Evolutionary conservation across 352 stramenopile genomes (phyloP).

Genomic region (Pythium coloratum): DNA sequence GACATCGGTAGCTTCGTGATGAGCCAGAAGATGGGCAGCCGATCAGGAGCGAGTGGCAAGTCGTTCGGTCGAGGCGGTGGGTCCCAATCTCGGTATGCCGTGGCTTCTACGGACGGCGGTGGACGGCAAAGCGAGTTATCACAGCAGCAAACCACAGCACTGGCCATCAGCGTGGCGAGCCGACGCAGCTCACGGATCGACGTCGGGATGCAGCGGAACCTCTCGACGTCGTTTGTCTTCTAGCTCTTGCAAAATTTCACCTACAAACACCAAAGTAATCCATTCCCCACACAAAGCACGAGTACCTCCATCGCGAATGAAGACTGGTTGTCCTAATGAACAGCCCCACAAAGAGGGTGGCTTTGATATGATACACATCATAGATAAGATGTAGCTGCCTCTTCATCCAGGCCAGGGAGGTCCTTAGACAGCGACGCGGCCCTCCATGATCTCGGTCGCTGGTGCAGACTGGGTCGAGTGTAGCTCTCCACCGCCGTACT

Average conservation of each 20-base stretch:
- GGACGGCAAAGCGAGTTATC: neutral
- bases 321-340: neutral
- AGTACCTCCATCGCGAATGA: neutral
- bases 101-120: neutral
- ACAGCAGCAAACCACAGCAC: slow-evolving; percentile 1
- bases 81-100: slow-evolving; percentile 12
- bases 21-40: neutral
- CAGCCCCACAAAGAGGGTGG: neutral
- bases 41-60: neutral
- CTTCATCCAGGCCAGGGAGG: neutral
- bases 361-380: slow-evolving; percentile 6
- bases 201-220: slow-evolving; percentile 11
- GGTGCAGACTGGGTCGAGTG: neutral
- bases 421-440: slow-evolving; percentile 8
- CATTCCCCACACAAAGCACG: too few species aligned
- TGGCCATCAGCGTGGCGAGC: neutral
- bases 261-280: neutral
- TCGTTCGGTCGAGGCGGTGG: slow-evolving; percentile 8
- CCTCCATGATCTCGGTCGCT: slow-evolving; percentile 24
- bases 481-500: neutral
- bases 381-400: neutral
- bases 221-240: slow-evolving; percentile 22
- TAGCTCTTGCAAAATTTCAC: neutral
- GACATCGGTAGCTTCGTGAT: neutral
- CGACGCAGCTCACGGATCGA: slow-evolving; percentile 14